phyloP scores from a whole-genome alignment of 176 grass and related monocot species.

The Panicum miliaceum region DNA sequence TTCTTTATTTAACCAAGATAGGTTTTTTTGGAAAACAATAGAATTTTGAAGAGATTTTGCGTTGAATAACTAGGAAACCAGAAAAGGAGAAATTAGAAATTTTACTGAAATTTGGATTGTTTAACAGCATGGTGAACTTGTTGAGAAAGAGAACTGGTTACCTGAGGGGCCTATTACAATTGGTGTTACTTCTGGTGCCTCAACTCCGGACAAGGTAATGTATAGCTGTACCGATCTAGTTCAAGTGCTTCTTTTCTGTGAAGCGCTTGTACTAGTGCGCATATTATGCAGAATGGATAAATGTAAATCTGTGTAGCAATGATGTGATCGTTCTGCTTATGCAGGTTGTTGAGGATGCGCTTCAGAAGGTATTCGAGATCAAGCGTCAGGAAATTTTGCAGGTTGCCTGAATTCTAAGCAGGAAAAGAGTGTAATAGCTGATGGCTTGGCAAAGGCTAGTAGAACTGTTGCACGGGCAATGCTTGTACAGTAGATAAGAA shows the following conservation, averaged over 20 bases:
- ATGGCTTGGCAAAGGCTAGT: constrained; percentile 41
- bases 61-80: neutral
- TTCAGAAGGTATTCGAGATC: constrained; percentile 83
- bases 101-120: constrained; percentile 32
- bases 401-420: constrained; percentile 43
- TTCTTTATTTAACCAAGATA: constrained; percentile 13
- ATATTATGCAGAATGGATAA: neutral
- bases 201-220: constrained; percentile 91
- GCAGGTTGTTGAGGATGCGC: constrained; percentile 79
- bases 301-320: neutral
- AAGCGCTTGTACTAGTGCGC: neutral
- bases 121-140: constrained; percentile 88
- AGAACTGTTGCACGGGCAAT: constrained; percentile 27
- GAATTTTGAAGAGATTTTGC: neutral
- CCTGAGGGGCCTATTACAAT: constrained; percentile 81
- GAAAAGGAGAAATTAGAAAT: neutral
- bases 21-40: neutral
- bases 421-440: constrained; percentile 9
- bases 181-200: constrained; percentile 91
- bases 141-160: constrained; percentile 87
- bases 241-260: neutral
- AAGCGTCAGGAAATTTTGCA: constrained; percentile 85
- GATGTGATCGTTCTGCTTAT: constrained; percentile 7
- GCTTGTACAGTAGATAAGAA: constrained; percentile 52
- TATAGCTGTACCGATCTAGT: neutral